Evolutionary conservation across 2,329 filamentous ascomycete genomes (phyloP).

Genomic region (Huntiella bhutanensis): DNA sequence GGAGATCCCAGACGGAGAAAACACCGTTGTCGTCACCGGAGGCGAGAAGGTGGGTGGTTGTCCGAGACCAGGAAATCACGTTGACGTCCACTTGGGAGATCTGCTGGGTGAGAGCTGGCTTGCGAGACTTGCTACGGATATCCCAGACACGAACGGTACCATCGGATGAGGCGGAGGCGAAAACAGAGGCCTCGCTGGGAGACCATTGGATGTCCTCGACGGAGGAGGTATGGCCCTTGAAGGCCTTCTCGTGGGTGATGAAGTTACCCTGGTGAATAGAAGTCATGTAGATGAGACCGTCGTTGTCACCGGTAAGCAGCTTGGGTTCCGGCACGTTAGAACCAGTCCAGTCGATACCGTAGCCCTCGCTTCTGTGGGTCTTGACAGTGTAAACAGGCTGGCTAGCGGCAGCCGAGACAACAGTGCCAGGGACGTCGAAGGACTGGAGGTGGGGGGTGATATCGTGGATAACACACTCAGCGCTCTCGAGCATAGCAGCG

Average conservation of each 20-base stretch:
- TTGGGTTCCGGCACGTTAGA: conserved; percentile 41
- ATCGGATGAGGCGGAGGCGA: conserved; percentile 83
- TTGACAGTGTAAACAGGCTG: conserved; percentile 75
- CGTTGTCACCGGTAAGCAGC: conserved; percentile 78
- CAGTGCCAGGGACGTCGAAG: conserved; percentile 74
- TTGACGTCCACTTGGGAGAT: conserved; percentile 80
- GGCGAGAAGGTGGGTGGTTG: conserved; percentile 76
- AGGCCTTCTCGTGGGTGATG: conserved; percentile 68
- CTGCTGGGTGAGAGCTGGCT: conserved; percentile 71
- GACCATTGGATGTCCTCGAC: conserved; percentile 97
- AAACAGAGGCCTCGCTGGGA: conserved; percentile 79
- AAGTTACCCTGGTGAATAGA: conserved; percentile 77
- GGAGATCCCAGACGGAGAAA: conserved; percentile 91
- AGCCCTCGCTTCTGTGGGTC: conserved; percentile 85
- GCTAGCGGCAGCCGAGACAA: conserved; percentile 64
- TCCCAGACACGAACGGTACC: conserved; percentile 96
- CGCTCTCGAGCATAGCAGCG: conserved; percentile 81
- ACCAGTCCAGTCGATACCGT: conserved; percentile 93
- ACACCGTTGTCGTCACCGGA: conserved; percentile 84
- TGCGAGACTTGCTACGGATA: conserved; percentile 71
- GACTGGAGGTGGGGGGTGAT: conserved; percentile 74
- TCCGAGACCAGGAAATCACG: conserved; percentile 84
- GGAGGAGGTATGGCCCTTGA: conserved; percentile 65
- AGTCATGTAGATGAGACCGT: conserved; percentile 76
- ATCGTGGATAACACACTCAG: conserved; percentile 81